A percentile compares a stretch with the other conserved stretches of the same genome.
Evolutionary conservation across 2,329 filamentous ascomycete genomes (phyloP).

Genomic region (Penicillium digitatum): DNA sequence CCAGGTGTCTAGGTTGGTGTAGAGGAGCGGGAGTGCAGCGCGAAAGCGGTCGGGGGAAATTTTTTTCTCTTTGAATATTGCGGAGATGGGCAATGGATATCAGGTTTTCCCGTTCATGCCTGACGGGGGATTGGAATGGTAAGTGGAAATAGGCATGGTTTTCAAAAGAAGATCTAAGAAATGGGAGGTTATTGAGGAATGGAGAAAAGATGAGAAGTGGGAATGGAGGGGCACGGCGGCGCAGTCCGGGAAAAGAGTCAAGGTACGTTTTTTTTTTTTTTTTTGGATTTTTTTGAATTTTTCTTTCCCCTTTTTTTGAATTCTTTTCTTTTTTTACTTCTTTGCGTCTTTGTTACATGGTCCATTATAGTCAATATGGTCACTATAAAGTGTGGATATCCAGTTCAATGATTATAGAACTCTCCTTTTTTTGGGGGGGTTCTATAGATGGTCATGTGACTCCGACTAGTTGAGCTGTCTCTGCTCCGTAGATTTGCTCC

Average conservation of each 20-base stretch:
- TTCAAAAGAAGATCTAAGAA: constrained; percentile 25
- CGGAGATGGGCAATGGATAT: constrained; percentile 17
- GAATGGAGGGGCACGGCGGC: constrained; percentile 30
- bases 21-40: constrained; percentile 6
- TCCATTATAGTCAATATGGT: background rate
- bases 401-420: background rate
- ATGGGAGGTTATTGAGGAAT: constrained; percentile 22
- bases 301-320: background rate
- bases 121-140: constrained; percentile 41
- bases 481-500: too few species aligned
- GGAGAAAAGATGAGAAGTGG: constrained; percentile 12
- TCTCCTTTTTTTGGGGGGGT: background rate
- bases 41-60: constrained; percentile 32
- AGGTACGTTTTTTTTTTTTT: constrained; percentile 1
- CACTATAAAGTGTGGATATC: background rate
- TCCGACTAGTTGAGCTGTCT: background rate
- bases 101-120: constrained; percentile 46
- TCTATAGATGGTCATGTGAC: constrained; percentile 13
- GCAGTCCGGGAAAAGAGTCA: constrained; percentile 23
- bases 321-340: background rate
- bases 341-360: background rate
- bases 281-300: background rate
- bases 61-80: constrained; percentile 22
- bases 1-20: background rate
- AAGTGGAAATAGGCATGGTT: constrained; percentile 38